A percentile compares a stretch with the other conserved stretches of the same genome.
These are phyloP conservation scores for Saccharomycodes ludwigii DNA, from an alignment of 805 yeast species.

Conservation along the genomic window DNA sequence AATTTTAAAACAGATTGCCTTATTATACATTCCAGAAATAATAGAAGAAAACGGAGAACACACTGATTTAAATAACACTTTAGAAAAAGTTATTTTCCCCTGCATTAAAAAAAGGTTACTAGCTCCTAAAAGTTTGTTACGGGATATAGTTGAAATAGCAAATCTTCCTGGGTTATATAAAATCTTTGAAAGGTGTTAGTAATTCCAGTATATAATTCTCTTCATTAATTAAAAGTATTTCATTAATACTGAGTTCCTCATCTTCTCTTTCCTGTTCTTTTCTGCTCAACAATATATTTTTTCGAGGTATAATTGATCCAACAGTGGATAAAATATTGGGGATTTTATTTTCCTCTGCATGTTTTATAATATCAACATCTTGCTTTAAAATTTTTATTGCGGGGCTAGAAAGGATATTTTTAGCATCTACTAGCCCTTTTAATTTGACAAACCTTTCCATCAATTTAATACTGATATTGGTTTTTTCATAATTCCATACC, in stretches of 20 bases:
- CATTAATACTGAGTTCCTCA: not conserved
- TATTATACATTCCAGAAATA: conserved; percentile 57
- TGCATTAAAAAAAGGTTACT: conserved; percentile 46
- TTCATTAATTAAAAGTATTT: conserved; percentile 1
- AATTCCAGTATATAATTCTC: conserved; percentile 2
- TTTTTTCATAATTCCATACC: not conserved
- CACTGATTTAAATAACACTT: conserved; percentile 19
- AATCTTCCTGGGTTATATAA: conserved; percentile 81
- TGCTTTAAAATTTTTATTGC: conserved; percentile 4
- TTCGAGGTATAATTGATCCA: conserved; percentile 2
- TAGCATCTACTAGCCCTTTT: conserved; percentile 3
- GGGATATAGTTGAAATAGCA: conserved; percentile 71
- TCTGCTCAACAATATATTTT: not conserved
- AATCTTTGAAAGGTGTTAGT: conserved; percentile 83
- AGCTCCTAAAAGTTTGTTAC: conserved; percentile 41
- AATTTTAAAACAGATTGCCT: conserved; percentile 54
- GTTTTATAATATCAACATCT: conserved; percentile 4
- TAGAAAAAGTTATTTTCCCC: conserved; percentile 60
- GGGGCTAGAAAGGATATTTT: too few species aligned
- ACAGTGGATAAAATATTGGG: conserved; percentile 5
- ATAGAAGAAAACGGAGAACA: conserved; percentile 17
- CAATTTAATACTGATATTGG: not conserved
- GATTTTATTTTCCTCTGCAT: conserved; percentile 4
- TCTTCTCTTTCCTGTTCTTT: too few species aligned
- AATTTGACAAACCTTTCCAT: conserved; percentile 4